Evolutionary conservation across 192 early-diverging fungal genomes (phyloP).

Genomic region (Dispira parvispora): DNA sequence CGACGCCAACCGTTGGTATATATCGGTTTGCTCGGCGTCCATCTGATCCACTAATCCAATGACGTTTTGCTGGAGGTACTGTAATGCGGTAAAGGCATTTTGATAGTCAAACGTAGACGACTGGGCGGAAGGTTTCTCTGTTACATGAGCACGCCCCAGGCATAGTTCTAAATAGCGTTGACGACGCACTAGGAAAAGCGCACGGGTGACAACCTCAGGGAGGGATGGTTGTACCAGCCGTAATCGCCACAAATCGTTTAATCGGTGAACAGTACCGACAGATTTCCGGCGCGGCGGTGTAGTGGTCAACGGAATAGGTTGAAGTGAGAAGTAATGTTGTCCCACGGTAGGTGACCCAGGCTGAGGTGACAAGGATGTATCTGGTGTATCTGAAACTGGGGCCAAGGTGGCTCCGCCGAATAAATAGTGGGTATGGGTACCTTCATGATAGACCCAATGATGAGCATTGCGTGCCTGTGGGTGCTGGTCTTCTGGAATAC

Average conservation of each 20-base stretch:
- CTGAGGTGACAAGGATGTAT: neutral
- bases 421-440: constrained; percentile 55
- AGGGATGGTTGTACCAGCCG: constrained; percentile 29
- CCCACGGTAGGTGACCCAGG: neutral
- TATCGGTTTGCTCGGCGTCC: constrained; percentile 18
- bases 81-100: constrained; percentile 36
- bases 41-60: constrained; percentile 50
- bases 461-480: constrained; percentile 79
- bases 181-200: constrained; percentile 58
- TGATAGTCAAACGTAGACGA: neutral
- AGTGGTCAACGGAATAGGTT: neutral
- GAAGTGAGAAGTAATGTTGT: neutral
- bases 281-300: neutral
- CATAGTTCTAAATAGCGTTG: constrained; percentile 77
- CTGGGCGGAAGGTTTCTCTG: neutral
- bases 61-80: constrained; percentile 60
- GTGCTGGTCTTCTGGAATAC: too few relatives aligned
- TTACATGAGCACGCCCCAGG: neutral
- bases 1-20: constrained; percentile 15
- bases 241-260: constrained; percentile 27
- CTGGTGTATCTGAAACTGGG: neutral
- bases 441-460: constrained; percentile 72
- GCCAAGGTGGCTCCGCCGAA: constrained; percentile 53
- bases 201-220: constrained; percentile 48
- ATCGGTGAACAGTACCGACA: constrained; percentile 19